Base-by-base conservation (phyloP, 345 rosid species). In the Theobroma cacao region DNA sequence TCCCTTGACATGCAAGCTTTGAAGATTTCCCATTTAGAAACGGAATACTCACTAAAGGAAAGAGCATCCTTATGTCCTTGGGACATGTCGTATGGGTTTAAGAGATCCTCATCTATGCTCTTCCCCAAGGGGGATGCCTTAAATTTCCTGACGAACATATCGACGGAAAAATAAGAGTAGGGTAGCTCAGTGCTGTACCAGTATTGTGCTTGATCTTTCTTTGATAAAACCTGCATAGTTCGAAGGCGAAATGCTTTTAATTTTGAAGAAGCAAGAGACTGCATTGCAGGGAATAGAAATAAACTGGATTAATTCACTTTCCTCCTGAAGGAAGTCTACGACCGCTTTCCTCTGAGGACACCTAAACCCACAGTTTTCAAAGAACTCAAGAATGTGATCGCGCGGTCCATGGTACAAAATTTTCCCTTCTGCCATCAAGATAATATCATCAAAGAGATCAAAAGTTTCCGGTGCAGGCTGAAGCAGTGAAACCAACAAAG, bases 321-420 rank as follows among this genome's bases (percentile, higher is more conserved):
- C 97, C 90, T 90, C 94, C 48, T 92, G 93, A 30, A 89, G 84
- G 80, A 89, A 92, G 80, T 90, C 92, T 2, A 90, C 88, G 0
- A 87, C 90, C 1, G 86, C 92, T 87, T 90, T 90, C 78, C 93
- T 88, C 52, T 82, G 80, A 28, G 97, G 93, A 67, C 94, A 86
- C 71, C 65, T 87, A 58, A 92, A 92, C 17, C 97, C 94, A 67
- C 89, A 89, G 22, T 80, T 81, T 81, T 88, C 87, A 24, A 90
- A 92, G 80, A 88, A 90, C 0, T 80, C 65, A 38, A 81, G 70
- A 75, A 77, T 56, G 0, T 76, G 62, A 17, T 79, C 75, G 1
- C 92, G 86, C 0, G 90, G 91, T 40, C 97, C 97, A 15, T 90
- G 86, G 75, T 87, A 90, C 41, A 92, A 86, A 31, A 88, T 85